phyloP scores from a whole-genome alignment of 768 basidiomycete species.

The Tulasnella sp. region DNA sequence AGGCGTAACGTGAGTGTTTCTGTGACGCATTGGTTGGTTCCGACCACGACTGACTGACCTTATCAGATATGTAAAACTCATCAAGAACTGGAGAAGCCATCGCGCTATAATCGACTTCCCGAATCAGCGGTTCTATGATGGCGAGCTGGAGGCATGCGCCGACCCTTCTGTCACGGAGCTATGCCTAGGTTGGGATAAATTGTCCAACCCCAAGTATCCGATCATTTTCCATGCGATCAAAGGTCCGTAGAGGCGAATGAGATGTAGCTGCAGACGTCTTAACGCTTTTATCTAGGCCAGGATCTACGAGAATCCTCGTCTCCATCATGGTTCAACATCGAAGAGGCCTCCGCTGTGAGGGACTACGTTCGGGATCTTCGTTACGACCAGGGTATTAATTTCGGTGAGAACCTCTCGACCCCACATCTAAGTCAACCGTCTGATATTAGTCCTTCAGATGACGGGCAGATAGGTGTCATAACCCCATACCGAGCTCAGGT shows the following conservation, averaged over 20 bases:
- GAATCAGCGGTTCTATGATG: slow-evolving; percentile 61
- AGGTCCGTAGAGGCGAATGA: not conserved
- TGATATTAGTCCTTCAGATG: not conserved
- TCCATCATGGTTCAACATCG: slow-evolving; percentile 67
- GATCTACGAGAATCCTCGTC: slow-evolving; percentile 67
- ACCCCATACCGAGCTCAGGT: slow-evolving; percentile 65
- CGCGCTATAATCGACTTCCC: slow-evolving; percentile 62
- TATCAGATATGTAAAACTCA: slow-evolving; percentile 61
- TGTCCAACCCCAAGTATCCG: slow-evolving; percentile 23
- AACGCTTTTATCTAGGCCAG: slow-evolving; percentile 37
- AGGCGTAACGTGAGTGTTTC: not conserved
- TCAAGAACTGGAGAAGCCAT: slow-evolving; percentile 70
- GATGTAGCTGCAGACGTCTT: no score
- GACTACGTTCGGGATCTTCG: slow-evolving; percentile 12
- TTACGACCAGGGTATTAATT: not conserved
- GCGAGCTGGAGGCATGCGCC: slow-evolving; percentile 56
- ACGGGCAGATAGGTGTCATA: slow-evolving; percentile 59
- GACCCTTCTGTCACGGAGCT: slow-evolving; percentile 38
- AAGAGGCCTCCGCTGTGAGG: not conserved
- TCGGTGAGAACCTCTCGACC: not conserved
- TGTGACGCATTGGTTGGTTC: not conserved
- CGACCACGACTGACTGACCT: not conserved
- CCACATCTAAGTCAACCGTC: not conserved
- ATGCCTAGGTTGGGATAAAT: not conserved
- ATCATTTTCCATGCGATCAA: slow-evolving; percentile 26